These are phyloP conservation scores for Xylariaceae sp. DNA, from an alignment of 2,329 filamentous ascomycete genomes.

Conservation along the genomic window DNA sequence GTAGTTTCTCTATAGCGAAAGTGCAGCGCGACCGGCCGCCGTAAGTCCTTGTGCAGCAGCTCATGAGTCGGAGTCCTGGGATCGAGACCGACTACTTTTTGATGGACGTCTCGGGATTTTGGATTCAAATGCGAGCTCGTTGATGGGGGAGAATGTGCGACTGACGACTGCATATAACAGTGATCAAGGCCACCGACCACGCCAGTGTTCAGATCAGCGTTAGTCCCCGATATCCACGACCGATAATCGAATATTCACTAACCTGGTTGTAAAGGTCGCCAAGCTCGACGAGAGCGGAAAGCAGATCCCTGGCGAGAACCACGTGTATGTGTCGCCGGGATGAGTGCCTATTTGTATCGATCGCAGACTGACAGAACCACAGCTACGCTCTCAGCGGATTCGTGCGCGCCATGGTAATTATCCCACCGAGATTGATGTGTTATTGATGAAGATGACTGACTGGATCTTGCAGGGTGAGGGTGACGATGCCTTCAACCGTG, in stretches of 20 bases:
- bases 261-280: slow-evolving; percentile 49
- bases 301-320: slow-evolving; percentile 55
- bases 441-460: background rate
- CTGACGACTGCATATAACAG: slow-evolving; percentile 7
- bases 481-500: slow-evolving; percentile 92
- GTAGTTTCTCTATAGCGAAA: slow-evolving; percentile 63
- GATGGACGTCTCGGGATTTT: background rate
- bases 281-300: slow-evolving; percentile 99
- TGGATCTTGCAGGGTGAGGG: slow-evolving; percentile 61
- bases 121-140: background rate
- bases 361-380: slow-evolving; percentile 68
- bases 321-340: slow-evolving; percentile 12
- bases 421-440: background rate
- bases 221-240: background rate
- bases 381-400: slow-evolving; percentile 96
- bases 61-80: too few relatives aligned
- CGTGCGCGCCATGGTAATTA: slow-evolving; percentile 71
- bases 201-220: slow-evolving; percentile 69
- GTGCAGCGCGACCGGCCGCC: slow-evolving; percentile 53
- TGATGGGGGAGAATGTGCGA: background rate
- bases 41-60: slow-evolving; percentile 8
- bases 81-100: background rate
- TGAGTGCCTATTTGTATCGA: background rate
- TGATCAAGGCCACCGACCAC: slow-evolving; percentile 99
- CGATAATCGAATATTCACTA: background rate